Conservation (phyloP, 1,139 yeast species). For the Nakaseomyces nivariensis region DNA sequence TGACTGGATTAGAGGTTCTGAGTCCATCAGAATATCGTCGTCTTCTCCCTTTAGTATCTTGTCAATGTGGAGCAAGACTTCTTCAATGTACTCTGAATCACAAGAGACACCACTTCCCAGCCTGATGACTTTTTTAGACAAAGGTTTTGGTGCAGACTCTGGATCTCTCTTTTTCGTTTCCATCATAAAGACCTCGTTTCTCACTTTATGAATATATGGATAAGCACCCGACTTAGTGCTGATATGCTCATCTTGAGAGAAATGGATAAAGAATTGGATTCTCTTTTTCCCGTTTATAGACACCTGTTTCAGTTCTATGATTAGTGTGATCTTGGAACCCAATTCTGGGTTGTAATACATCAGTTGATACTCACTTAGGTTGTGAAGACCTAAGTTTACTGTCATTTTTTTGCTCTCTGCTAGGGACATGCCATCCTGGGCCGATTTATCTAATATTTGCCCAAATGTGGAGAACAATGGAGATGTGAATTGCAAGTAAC, state of each 20-base stretch:
- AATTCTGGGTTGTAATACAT: constrained; percentile 20
- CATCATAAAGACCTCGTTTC: constrained; percentile 23
- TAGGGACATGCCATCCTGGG: background rate
- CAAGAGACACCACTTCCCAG: constrained; percentile 27
- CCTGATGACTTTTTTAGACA: constrained; percentile 13
- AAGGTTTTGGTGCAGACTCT: constrained; percentile 4
- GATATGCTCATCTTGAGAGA: constrained; percentile 24
- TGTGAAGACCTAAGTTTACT: constrained; percentile 23
- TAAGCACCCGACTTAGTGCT: constrained; percentile 22
- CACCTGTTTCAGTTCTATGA: constrained; percentile 24
- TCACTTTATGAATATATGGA: constrained; percentile 22
- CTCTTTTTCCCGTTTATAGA: constrained; percentile 18
- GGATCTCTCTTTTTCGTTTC: constrained; percentile 11
- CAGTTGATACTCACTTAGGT: constrained; percentile 25
- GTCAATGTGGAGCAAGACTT: constrained; percentile 22
- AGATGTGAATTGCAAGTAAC: constrained; percentile 29
- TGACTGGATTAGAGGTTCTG: background rate
- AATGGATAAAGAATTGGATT: constrained; percentile 24
- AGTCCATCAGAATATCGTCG: background rate
- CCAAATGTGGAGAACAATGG: constrained; percentile 23
- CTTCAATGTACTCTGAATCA: constrained; percentile 21
- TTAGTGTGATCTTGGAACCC: constrained; percentile 21
- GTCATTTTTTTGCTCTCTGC: background rate
- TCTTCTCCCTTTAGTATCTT: constrained; percentile 8
- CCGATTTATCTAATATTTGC: constrained; percentile 12